Conservation (phyloP, 2,329 filamentous ascomycete species). For the Aureobasidium subglaciale region DNA sequence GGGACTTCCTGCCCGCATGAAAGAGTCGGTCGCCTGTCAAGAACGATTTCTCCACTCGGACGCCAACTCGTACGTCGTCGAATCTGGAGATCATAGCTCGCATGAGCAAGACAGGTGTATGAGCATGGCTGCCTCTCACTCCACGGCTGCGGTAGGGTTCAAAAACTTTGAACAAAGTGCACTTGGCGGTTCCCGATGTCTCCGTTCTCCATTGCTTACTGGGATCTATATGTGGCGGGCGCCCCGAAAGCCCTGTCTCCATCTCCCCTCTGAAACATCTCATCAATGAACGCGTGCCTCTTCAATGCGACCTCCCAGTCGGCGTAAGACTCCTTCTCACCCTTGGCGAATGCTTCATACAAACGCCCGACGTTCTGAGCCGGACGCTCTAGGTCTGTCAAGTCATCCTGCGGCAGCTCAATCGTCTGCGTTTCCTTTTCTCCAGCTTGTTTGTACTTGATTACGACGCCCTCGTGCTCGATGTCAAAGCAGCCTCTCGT, state of each 20-base stretch:
- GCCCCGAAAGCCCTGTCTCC: background rate
- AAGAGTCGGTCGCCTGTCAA: no score
- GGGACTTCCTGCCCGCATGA: no score
- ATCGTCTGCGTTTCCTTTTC: background rate
- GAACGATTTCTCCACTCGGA: no score
- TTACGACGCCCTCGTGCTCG: background rate
- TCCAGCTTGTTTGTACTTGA: background rate
- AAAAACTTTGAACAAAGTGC: no score
- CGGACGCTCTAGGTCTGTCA: background rate
- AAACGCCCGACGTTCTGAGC: slow-evolving; percentile 4
- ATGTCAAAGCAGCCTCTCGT: background rate
- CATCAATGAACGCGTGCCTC: slow-evolving; percentile 3
- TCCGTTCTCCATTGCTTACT: no score
- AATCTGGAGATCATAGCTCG: no score
- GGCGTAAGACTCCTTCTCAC: background rate
- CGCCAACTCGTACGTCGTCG: no score
- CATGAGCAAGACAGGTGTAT: no score
- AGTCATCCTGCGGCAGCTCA: background rate
- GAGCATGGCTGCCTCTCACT: no score
- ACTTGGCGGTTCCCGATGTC: no score
- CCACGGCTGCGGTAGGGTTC: no score
- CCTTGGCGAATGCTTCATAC: slow-evolving; percentile 7
- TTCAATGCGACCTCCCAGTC: slow-evolving; percentile 4
- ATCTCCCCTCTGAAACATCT: slow-evolving; percentile 1
- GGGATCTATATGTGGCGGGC: background rate